phyloP scores from a whole-genome alignment of 1,284 basidiomycete genomes.

The Trichosporon sp. region DNA sequence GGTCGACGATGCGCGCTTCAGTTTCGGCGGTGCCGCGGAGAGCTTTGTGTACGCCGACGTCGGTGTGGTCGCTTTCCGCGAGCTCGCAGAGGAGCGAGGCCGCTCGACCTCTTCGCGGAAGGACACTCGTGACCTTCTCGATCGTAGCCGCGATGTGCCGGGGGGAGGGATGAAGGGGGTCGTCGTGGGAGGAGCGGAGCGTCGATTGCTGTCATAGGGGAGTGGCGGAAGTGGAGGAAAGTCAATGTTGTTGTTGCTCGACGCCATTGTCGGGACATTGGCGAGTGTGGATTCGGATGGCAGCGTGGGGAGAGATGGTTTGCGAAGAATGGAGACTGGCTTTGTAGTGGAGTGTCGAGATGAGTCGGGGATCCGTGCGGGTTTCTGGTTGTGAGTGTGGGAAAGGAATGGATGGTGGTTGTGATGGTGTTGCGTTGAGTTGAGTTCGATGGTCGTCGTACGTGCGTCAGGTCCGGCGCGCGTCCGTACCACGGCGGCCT shows the following conservation, averaged over 20 bases:
- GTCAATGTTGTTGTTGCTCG: neutral
- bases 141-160: neutral
- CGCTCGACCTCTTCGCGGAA: constrained; percentile 18
- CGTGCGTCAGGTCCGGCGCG: neutral
- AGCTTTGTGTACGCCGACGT: neutral
- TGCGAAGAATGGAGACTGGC: constrained; percentile 17
- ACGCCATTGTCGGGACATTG: neutral
- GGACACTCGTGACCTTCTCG: constrained; percentile 13
- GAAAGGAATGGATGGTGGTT: neutral
- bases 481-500: too few species aligned
- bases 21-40: neutral
- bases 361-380: neutral
- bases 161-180: neutral
- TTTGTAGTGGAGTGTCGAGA: neutral
- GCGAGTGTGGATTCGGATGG: neutral
- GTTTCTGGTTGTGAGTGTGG: too few species aligned
- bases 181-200: constrained; percentile 10
- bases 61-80: constrained; percentile 5
- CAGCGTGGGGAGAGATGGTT: constrained; percentile 11
- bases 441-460: neutral
- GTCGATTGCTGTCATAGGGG: constrained; percentile 8
- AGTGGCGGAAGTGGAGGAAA: constrained; percentile 20
- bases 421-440: neutral
- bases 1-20: constrained; percentile 5
- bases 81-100: neutral